Percentiles rank a stretch among this genome's conserved stretches.
phyloP scores from a whole-genome alignment of 768 basidiomycete species.

The Trametes cinnabarina region DNA sequence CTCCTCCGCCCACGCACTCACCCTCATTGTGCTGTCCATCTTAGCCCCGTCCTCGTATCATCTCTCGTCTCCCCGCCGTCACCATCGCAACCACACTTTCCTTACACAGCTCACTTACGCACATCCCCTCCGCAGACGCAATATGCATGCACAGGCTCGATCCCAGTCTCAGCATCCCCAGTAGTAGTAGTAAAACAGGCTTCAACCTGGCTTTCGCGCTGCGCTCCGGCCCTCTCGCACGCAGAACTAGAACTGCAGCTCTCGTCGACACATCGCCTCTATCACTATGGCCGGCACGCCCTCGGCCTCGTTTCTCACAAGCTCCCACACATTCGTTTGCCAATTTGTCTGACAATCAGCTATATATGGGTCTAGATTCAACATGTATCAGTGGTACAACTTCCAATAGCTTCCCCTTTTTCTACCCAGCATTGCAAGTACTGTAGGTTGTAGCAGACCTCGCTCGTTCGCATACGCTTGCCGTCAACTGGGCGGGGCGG shows the following conservation, averaged over 20 bases:
- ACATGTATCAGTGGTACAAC: slow-evolving; percentile 33
- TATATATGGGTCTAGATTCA: slow-evolving; percentile 30
- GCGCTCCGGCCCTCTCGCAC: background rate
- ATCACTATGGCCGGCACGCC: too few relatives aligned
- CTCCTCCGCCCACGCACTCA: slow-evolving; percentile 3
- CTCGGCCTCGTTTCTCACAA: too few relatives aligned
- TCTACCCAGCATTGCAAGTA: too few relatives aligned
- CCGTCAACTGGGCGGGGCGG: slow-evolving; percentile 11
- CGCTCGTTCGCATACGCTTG: background rate
- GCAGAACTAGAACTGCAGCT: too few relatives aligned
- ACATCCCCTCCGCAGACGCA: background rate
- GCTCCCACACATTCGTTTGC: slow-evolving; percentile 15
- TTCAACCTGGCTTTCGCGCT: slow-evolving; percentile 7
- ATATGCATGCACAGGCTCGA: slow-evolving; percentile 3
- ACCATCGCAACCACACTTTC: slow-evolving; percentile 10
- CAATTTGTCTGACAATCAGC: slow-evolving; percentile 23
- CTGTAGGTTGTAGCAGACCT: too few relatives aligned
- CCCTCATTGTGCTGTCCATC: slow-evolving; percentile 28
- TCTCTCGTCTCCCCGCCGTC: too few relatives aligned
- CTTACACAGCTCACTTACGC: slow-evolving; percentile 1
- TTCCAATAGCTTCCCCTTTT: slow-evolving; percentile 7
- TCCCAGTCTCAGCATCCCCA: background rate
- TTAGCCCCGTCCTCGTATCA: background rate
- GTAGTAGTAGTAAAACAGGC: background rate
- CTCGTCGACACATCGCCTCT: too few relatives aligned